Percentiles rank a stretch among this genome's conserved stretches.
phyloP scores from a whole-genome alignment of 495 filamentous ascomycete species.

The Hypomontagnella monticulosa region DNA sequence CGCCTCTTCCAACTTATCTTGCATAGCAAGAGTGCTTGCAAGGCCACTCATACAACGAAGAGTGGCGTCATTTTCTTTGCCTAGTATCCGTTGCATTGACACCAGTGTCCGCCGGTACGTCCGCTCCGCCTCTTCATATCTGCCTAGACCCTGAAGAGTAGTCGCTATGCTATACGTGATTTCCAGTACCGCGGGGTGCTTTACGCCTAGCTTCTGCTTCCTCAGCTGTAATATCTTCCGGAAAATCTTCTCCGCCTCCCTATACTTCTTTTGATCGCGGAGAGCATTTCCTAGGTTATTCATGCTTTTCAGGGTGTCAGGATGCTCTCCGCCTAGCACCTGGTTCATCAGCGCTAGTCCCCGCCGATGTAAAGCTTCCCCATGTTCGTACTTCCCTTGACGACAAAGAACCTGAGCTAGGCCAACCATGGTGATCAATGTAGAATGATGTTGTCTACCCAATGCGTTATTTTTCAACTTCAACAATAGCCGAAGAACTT shows the following conservation, averaged over 20 bases:
- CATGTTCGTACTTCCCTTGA: neutral
- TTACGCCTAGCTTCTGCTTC: conserved; percentile 19
- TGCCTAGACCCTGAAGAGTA: too few species aligned
- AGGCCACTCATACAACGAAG: too few species aligned
- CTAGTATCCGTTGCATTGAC: too few species aligned
- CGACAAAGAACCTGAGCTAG: neutral
- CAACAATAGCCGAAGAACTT: conserved; percentile 23
- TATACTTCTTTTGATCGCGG: conserved; percentile 20
- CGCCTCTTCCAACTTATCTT: too few species aligned
- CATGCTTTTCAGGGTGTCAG: conserved; percentile 14
- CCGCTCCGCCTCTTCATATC: too few species aligned
- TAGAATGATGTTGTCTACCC: too few species aligned
- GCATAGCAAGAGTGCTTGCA: too few species aligned
- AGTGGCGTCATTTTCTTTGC: too few species aligned
- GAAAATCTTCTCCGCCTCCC: conserved; percentile 32
- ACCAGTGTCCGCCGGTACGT: too few species aligned
- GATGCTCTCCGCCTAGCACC: conserved; percentile 20
- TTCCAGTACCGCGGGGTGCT: too few species aligned
- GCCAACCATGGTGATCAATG: conserved; percentile 1
- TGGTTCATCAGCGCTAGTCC: conserved; percentile 13
- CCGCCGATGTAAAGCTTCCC: neutral
- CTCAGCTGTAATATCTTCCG: conserved; percentile 17
- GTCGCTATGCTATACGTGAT: too few species aligned
- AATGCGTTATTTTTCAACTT: conserved; percentile 22
- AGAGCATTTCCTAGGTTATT: conserved; percentile 22